These are phyloP conservation scores for Aspergillus bridgeri DNA, from an alignment of 495 filamentous ascomycete genomes.

Conservation along the genomic window DNA sequence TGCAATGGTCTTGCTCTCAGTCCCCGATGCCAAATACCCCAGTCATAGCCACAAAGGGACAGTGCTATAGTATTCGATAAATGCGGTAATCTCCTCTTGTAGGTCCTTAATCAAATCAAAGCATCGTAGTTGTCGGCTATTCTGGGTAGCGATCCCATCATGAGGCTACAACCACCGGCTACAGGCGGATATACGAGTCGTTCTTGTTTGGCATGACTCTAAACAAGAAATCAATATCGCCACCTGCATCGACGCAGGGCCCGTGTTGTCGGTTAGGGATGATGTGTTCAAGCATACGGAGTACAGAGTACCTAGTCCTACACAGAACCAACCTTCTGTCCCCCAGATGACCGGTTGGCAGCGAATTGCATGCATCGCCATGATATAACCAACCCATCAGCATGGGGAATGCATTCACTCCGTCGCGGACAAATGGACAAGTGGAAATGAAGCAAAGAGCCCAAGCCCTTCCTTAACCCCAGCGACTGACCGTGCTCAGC, in stretches of 20 bases:
- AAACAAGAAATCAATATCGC: not conserved
- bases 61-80: too few relatives aligned
- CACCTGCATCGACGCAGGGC: constrained; percentile 15
- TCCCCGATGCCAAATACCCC: not conserved
- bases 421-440: not conserved
- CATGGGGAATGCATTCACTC: not conserved
- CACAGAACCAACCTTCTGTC: not conserved
- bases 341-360: not conserved
- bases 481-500: too few relatives aligned
- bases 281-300: not conserved
- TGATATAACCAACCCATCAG: not conserved
- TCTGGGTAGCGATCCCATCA: not conserved
- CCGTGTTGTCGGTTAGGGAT: constrained; percentile 5
- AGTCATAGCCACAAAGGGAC: too few relatives aligned
- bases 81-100: not conserved
- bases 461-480: too few relatives aligned
- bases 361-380: not conserved
- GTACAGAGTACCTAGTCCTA: too few relatives aligned
- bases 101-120: not conserved
- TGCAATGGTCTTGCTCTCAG: not conserved
- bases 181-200: constrained; percentile 2
- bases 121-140: not conserved
- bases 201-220: constrained; percentile 1
- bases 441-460: not conserved
- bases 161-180: constrained; percentile 4